Percentiles rank a stretch among this genome's conserved stretches.
phyloP scores from a whole-genome alignment of 164 flowering plant genomes.

The Vitis rotundifolia region DNA sequence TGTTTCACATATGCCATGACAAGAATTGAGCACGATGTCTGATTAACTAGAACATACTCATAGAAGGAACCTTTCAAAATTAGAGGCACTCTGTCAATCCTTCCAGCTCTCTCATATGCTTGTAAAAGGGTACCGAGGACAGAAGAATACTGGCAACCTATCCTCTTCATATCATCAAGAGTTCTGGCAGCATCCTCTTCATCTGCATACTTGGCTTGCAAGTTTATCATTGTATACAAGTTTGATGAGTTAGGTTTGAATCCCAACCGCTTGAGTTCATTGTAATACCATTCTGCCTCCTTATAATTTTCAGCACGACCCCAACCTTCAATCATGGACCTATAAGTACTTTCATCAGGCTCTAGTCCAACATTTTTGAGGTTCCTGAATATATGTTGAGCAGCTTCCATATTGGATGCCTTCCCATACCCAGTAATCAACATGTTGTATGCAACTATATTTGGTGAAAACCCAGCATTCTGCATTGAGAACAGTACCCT shows the following conservation, averaged over 20 bases:
- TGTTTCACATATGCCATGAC: conserved; percentile 80
- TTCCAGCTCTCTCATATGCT: conserved; percentile 73
- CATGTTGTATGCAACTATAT: conserved; percentile 81
- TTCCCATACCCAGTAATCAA: conserved; percentile 90
- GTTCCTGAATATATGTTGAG: conserved; percentile 42
- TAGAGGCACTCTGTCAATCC: conserved; percentile 56
- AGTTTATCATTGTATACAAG: conserved; percentile 71
- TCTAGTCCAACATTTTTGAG: conserved; percentile 50
- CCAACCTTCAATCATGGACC: conserved; percentile 96
- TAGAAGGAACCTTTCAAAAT: conserved; percentile 60
- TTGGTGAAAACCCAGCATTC: conserved; percentile 58
- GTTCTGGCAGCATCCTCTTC: conserved; percentile 63
- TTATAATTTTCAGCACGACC: conserved; percentile 64
- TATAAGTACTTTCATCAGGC: conserved; percentile 89
- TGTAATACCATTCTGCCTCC: conserved; percentile 58
- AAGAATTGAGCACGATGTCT: conserved; percentile 74
- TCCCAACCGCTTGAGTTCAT: conserved; percentile 60
- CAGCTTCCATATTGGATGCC: conserved; percentile 61
- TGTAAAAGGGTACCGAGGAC: conserved; percentile 71
- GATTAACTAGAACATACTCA: conserved; percentile 63
- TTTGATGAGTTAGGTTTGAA: conserved; percentile 77
- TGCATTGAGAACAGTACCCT: conserved; percentile 49
- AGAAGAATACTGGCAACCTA: conserved; percentile 83
- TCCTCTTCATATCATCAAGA: conserved; percentile 66
- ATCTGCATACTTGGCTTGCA: conserved; percentile 68